These are phyloP conservation scores for Fusarium napiforme DNA, from an alignment of 2,329 filamentous ascomycete species.

Conservation along the genomic window DNA sequence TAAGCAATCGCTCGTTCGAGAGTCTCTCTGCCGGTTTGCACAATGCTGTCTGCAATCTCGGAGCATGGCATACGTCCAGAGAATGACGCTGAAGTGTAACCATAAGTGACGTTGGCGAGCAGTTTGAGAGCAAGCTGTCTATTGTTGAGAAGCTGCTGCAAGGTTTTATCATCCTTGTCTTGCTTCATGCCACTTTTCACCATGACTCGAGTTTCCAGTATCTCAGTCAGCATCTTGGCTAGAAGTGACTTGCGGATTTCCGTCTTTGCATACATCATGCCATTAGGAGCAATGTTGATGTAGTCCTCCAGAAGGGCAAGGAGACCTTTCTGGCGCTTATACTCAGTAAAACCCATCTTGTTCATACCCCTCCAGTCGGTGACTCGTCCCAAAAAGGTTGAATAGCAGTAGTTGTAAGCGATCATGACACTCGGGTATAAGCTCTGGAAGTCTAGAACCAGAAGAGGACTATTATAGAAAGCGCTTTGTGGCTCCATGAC, in stretches of 20 bases:
- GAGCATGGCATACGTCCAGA: slow-evolving; percentile 98
- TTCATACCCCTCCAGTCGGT: slow-evolving; percentile 88
- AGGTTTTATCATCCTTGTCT: slow-evolving; percentile 85
- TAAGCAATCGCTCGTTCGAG: slow-evolving; percentile 92
- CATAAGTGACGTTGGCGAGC: slow-evolving; percentile 98
- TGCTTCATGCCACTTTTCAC: slow-evolving; percentile 97
- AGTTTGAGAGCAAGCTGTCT: slow-evolving; percentile 93
- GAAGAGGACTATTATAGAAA: slow-evolving; percentile 88
- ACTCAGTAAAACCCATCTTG: slow-evolving; percentile 95
- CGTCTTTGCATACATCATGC: slow-evolving; percentile 92
- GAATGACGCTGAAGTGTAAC: slow-evolving; percentile 96
- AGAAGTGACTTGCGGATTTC: slow-evolving; percentile 89
- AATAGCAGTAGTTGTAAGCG: slow-evolving; percentile 99
- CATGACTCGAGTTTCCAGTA: slow-evolving; percentile 96
- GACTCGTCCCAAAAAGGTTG: slow-evolving; percentile 90
- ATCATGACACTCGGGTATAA: slow-evolving; percentile 99
- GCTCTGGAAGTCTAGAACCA: slow-evolving; percentile 96
- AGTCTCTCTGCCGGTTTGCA: slow-evolving; percentile 94
- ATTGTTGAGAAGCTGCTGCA: slow-evolving; percentile 92
- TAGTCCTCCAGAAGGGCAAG: slow-evolving; percentile 83
- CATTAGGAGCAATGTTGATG: slow-evolving; percentile 93
- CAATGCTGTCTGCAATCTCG: slow-evolving; percentile 97
- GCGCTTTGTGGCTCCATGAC: slow-evolving; percentile 98
- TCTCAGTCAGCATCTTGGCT: slow-evolving; percentile 96
- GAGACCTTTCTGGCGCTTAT: slow-evolving; percentile 78